These are phyloP conservation scores for Diutina siamensis DNA, from an alignment of 1,139 yeast species.

Conservation along the genomic window DNA sequence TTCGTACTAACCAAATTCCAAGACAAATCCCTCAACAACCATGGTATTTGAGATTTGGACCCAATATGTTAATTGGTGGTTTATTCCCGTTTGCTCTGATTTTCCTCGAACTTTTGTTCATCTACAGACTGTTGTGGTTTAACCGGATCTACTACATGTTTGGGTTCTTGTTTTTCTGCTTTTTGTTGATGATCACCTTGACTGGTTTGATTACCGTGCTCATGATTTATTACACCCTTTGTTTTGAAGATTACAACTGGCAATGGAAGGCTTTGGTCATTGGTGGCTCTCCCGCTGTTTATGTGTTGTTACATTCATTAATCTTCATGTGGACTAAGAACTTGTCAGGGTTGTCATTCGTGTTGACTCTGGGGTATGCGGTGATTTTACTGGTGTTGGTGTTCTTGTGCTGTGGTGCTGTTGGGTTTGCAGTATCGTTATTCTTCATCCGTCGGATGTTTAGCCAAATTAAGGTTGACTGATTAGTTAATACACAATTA, in stretches of 20 bases:
- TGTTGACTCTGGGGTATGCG: conserved; percentile 82
- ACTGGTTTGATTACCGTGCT: conserved; percentile 73
- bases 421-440: conserved; percentile 72
- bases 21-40: conserved; percentile 93
- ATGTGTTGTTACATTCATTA: conserved; percentile 76
- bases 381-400: conserved; percentile 55
- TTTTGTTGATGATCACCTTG: conserved; percentile 69
- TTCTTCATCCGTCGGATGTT: conserved; percentile 72
- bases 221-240: conserved; percentile 73
- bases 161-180: conserved; percentile 88
- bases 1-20: conserved; percentile 86
- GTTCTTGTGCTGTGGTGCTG: conserved; percentile 77
- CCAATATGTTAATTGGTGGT: conserved; percentile 70
- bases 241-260: conserved; percentile 93
- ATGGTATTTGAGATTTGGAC: conserved; percentile 60
- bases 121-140: conserved; percentile 85
- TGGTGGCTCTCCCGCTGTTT: conserved; percentile 83
- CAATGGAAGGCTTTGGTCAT: conserved; percentile 88
- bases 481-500: conserved; percentile 7
- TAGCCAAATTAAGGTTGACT: conserved; percentile 76
- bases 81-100: conserved; percentile 92
- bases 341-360: conserved; percentile 67
- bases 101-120: conserved; percentile 88
- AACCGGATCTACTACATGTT: conserved; percentile 93
- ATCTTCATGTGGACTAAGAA: conserved; percentile 51